Percentiles rank a stretch among this genome's conserved stretches.
Conservation (phyloP, 768 basidiomycete genomes). For the Pholiota conissans region DNA sequence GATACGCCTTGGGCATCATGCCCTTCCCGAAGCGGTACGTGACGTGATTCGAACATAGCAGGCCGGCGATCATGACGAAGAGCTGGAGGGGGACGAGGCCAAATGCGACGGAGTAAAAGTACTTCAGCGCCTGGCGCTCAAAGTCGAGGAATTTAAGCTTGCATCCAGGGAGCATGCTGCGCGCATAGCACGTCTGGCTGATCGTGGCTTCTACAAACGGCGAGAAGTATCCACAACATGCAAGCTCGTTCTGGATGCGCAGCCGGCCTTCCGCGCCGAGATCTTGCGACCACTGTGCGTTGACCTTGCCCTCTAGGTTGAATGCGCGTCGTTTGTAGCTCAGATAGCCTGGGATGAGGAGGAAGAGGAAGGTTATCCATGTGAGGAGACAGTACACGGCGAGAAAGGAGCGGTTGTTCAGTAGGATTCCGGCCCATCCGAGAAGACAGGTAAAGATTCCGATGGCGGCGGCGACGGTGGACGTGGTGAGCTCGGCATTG, state of each 20-base stretch:
- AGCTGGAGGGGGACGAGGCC: slow-evolving; percentile 68
- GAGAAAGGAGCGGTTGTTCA: slow-evolving; percentile 84
- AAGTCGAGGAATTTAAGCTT: slow-evolving; percentile 64
- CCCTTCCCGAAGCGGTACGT: slow-evolving; percentile 89
- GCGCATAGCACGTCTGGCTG: slow-evolving; percentile 71
- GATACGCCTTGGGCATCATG: slow-evolving; percentile 84
- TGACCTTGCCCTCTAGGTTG: slow-evolving; percentile 75
- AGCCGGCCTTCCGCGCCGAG: slow-evolving; percentile 59
- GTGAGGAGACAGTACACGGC: slow-evolving; percentile 73
- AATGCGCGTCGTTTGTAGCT: slow-evolving; percentile 63
- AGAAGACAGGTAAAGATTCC: slow-evolving; percentile 65
- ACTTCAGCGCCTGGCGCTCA: slow-evolving; percentile 49
- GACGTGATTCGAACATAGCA: slow-evolving; percentile 81
- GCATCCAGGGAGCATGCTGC: slow-evolving; percentile 72
- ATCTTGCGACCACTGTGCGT: slow-evolving; percentile 65
- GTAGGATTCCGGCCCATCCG: slow-evolving; percentile 79
- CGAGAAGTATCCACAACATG: slow-evolving; percentile 80
- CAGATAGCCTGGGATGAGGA: slow-evolving; percentile 76
- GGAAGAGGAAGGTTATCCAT: slow-evolving; percentile 71
- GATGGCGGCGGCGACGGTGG: slow-evolving; percentile 61
- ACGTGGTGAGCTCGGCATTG: slow-evolving; percentile 60
- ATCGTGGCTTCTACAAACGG: slow-evolving; percentile 81
- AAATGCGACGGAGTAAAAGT: slow-evolving; percentile 73
- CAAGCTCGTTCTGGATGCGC: slow-evolving; percentile 70
- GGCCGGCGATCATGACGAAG: slow-evolving; percentile 56